These are phyloP conservation scores for Rugosomyces carneus DNA, from an alignment of 1,284 basidiomycete genomes.

Conservation along the genomic window DNA sequence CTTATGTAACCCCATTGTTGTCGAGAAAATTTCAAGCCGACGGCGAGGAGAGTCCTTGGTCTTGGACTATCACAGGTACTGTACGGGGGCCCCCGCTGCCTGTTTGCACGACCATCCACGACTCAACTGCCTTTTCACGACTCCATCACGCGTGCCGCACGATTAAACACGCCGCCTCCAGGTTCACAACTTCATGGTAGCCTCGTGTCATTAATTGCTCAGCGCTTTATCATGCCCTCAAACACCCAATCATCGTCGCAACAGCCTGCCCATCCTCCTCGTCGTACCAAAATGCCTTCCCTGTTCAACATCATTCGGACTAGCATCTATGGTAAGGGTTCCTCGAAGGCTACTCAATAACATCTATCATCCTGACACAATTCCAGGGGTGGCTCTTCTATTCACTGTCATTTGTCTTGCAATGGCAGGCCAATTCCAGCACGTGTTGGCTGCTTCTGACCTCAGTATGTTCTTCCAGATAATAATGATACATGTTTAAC, in stretches of 20 bases:
- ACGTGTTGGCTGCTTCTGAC: conserved; percentile 63
- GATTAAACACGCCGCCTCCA: conserved; percentile 13
- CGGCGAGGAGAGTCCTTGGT: background rate
- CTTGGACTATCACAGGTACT: background rate
- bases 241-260: conserved; percentile 22
- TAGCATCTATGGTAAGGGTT: conserved; percentile 51
- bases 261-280: conserved; percentile 21
- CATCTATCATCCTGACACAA: conserved; percentile 5
- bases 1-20: conserved; percentile 17
- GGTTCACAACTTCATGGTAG: conserved; percentile 29
- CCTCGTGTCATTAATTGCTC: conserved; percentile 39
- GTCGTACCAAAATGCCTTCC: conserved; percentile 37
- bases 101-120: background rate
- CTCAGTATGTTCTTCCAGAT: conserved; percentile 50
- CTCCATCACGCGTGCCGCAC: conserved; percentile 9
- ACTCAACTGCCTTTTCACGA: conserved; percentile 10
- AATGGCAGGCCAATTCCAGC: conserved; percentile 70
- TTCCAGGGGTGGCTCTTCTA: conserved; percentile 52
- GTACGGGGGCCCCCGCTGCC: background rate
- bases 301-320: conserved; percentile 61
- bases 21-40: conserved; percentile 9
- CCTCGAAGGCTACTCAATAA: background rate
- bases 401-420: conserved; percentile 72
- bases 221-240: conserved; percentile 34
- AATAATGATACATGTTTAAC: conserved; percentile 5